phyloP scores from a whole-genome alignment of 306 rosid genomes.

The Cyclanthera cordifolia region DNA sequence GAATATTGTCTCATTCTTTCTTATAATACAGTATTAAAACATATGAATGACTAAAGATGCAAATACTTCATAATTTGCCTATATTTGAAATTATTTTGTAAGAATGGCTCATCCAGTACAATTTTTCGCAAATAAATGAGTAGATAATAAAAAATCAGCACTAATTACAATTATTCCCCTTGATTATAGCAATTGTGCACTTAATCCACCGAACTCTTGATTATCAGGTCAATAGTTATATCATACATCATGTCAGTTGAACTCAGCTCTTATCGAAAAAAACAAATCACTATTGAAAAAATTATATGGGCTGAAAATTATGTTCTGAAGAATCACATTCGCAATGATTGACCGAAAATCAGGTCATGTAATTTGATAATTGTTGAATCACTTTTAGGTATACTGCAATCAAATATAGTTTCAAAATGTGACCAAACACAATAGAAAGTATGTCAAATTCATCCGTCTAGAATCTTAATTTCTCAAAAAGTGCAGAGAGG shows the following conservation, averaged over 20 bases:
- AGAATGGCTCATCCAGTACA: too few species aligned
- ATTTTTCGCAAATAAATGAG: too few species aligned
- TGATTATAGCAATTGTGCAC: not conserved
- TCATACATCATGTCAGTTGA: too few species aligned
- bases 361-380: not conserved
- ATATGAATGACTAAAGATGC: too few species aligned
- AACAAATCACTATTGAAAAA: not conserved
- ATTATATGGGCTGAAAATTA: not conserved
- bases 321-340: not conserved
- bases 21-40: too few species aligned
- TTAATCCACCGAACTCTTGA: not conserved
- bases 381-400: not conserved
- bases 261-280: not conserved
- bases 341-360: not conserved
- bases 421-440: not conserved
- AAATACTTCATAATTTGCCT: too few species aligned
- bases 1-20: too few species aligned
- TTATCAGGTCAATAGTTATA: too few species aligned
- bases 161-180: not conserved
- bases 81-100: too few species aligned
- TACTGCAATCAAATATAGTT: not conserved
- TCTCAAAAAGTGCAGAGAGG: not conserved
- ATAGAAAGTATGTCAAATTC: not conserved
- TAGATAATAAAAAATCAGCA: not conserved
- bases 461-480: not conserved